phyloP scores from a whole-genome alignment of 2,329 filamentous ascomycete species.

The Scopulariopsis brevicaulis region DNA sequence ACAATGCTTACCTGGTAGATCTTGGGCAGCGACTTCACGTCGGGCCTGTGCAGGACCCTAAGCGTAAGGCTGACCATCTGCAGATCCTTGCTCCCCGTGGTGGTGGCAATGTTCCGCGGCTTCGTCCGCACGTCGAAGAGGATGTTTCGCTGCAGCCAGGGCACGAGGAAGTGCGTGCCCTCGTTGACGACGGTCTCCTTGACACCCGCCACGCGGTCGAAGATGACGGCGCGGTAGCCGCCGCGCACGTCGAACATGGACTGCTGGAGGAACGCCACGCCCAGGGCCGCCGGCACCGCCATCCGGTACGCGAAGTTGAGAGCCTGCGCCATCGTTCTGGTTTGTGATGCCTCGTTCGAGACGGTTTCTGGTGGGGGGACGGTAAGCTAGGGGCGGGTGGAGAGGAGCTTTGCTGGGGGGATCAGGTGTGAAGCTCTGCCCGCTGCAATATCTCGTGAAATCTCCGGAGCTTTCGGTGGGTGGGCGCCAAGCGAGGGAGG shows the following conservation, averaged over 20 bases:
- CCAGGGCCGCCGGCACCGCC: conserved; percentile 64
- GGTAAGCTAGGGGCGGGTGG: background rate
- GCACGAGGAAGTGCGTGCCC: conserved; percentile 91
- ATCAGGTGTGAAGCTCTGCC: conserved; percentile 2
- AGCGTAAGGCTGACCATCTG: conserved; percentile 99
- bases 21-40: conserved; percentile 84
- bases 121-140: conserved; percentile 96
- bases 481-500: background rate
- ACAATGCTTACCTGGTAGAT: conserved; percentile 75
- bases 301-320: conserved; percentile 53
- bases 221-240: conserved; percentile 91
- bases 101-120: conserved; percentile 94
- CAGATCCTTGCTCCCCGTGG: conserved; percentile 95
- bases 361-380: background rate
- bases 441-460: conserved; percentile 1
- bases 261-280: conserved; percentile 55
- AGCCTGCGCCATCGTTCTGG: conserved; percentile 8
- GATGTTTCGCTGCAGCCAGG: conserved; percentile 91
- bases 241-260: conserved; percentile 96
- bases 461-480: conserved; percentile 4
- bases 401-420: background rate
- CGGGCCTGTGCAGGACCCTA: conserved; percentile 86
- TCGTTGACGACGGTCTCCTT: conserved; percentile 89
- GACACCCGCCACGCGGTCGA: conserved; percentile 85
- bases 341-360: background rate